Evolutionary conservation across 352 stramenopile species (phyloP).

Genomic region (Phytophthora ohioensis): DNA sequence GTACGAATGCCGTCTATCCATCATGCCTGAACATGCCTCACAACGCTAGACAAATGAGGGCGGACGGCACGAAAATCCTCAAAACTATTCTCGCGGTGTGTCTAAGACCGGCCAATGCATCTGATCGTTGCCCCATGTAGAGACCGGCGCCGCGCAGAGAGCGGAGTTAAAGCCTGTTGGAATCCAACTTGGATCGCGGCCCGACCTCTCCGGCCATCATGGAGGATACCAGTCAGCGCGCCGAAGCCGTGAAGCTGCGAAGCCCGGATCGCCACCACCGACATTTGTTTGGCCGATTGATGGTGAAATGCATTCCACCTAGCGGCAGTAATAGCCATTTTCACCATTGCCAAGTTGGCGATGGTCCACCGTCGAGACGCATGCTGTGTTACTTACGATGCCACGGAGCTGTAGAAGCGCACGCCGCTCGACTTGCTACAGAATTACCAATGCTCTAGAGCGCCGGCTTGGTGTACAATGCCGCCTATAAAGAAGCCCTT

Average conservation of each 20-base stretch:
- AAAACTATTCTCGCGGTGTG: not conserved
- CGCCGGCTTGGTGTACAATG: no score
- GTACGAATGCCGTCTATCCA: no score
- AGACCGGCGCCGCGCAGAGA: slow-evolving; percentile 10
- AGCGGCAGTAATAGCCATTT: not conserved
- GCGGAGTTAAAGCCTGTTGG: not conserved
- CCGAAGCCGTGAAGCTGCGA: not conserved
- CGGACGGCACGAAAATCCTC: no score
- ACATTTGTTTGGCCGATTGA: not conserved
- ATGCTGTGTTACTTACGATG: no score
- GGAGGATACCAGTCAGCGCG: slow-evolving; percentile 26
- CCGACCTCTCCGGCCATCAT: slow-evolving; percentile 2
- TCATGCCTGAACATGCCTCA: no score
- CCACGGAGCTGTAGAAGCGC: no score
- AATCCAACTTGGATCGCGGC: not conserved
- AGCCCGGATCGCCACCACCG: not conserved
- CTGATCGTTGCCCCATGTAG: slow-evolving; percentile 22
- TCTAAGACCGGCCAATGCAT: slow-evolving; percentile 12
- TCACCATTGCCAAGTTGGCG: not conserved
- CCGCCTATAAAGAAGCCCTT: no score
- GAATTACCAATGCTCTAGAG: not conserved
- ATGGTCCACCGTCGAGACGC: slow-evolving; percentile 6
- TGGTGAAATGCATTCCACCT: no score
- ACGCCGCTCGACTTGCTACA: no score
- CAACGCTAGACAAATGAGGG: not conserved